Percentiles rank a stretch among this genome's conserved stretches.
These are phyloP conservation scores for Pezicula carpinea DNA, from an alignment of 2,329 filamentous ascomycete species.

Conservation along the genomic window DNA sequence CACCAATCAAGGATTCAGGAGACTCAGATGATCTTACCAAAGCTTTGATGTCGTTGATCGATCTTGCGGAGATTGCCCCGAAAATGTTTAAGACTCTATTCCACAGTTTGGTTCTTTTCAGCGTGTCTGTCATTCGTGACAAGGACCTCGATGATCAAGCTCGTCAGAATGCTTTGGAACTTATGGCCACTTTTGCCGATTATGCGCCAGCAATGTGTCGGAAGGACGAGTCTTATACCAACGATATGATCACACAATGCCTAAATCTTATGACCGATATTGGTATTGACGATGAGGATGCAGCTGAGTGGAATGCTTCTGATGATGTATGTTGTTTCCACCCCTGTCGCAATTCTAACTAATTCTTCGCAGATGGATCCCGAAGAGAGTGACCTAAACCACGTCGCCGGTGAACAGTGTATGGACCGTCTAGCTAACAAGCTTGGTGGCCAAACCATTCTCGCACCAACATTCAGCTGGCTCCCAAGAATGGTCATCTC, in stretches of 20 bases:
- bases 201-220: conserved; percentile 91
- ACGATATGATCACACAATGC: conserved; percentile 97
- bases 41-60: conserved; percentile 85
- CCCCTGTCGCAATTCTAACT: conserved; percentile 14
- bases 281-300: conserved; percentile 90
- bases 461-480: conserved; percentile 94
- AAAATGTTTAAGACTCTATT: conserved; percentile 99
- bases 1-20: conserved; percentile 84
- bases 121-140: conserved; percentile 88
- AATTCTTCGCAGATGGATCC: conserved; percentile 65
- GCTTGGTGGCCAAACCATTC: conserved; percentile 86
- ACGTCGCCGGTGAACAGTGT: conserved; percentile 95
- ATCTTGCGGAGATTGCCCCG: conserved; percentile 87
- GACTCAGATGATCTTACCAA: conserved; percentile 90
- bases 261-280: conserved; percentile 97
- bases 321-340: conserved; percentile 66
- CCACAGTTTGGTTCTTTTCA: conserved; percentile 86
- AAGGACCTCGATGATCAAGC: conserved; percentile 89
- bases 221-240: conserved; percentile 87
- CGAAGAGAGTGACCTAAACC: conserved; percentile 94
- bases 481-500: conserved; percentile 97
- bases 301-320: conserved; percentile 84
- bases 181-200: conserved; percentile 98
- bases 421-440: conserved; percentile 98
- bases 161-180: conserved; percentile 89